phyloP scores from a whole-genome alignment of 2,329 filamentous ascomycete genomes.

The Trichoderma atroviride region DNA sequence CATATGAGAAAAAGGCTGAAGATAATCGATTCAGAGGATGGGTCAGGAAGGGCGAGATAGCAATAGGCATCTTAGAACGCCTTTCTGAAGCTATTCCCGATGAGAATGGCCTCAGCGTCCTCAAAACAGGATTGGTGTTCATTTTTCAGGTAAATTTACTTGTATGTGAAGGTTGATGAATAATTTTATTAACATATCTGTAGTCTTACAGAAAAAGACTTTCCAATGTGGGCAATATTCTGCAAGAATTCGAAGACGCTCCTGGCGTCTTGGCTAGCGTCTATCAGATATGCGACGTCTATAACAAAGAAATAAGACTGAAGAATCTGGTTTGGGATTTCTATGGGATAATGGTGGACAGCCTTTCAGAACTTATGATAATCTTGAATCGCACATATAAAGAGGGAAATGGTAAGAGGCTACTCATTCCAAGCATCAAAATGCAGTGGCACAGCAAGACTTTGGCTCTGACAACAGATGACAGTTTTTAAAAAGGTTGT shows the following conservation, averaged over 20 bases:
- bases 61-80: slow-evolving; percentile 11
- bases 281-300: slow-evolving; percentile 14
- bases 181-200: background rate
- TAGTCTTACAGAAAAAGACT: slow-evolving; percentile 13
- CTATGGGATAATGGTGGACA: slow-evolving; percentile 16
- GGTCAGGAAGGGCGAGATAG: slow-evolving; percentile 12
- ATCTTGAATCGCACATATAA: slow-evolving; percentile 12
- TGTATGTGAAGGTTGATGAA: background rate
- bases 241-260: slow-evolving; percentile 16
- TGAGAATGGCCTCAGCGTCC: slow-evolving; percentile 13
- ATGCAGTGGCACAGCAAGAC: background rate
- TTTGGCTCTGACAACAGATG: background rate
- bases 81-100: slow-evolving; percentile 16
- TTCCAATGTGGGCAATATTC: slow-evolving; percentile 13
- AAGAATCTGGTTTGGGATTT: slow-evolving; percentile 19
- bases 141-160: background rate
- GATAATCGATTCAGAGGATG: slow-evolving; percentile 15
- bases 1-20: background rate
- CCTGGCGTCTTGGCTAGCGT: slow-evolving; percentile 11
- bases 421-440: background rate
- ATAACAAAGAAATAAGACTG: slow-evolving; percentile 1
- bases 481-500: slow-evolving; percentile 15
- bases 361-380: background rate
- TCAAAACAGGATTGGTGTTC: slow-evolving; percentile 1
- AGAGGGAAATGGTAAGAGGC: background rate